Evolutionary conservation across 1,284 basidiomycete species (phyloP).

Genomic region (Kalmanozyma brasiliensis): DNA sequence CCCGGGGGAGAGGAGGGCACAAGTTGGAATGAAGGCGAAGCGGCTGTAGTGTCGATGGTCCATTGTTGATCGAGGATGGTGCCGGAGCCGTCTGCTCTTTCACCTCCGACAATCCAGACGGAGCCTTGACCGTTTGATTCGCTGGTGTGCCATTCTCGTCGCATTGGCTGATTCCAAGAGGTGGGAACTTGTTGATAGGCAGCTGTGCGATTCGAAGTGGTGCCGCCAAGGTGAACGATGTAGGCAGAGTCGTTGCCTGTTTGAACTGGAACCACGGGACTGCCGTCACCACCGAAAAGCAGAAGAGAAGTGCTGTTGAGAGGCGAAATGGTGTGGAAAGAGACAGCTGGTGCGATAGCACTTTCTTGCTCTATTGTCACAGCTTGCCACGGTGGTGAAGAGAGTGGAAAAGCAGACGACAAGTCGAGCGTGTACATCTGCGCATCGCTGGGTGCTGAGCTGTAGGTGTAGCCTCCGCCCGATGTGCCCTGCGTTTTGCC

Average conservation of each 20-base stretch:
- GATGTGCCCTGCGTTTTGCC: slow-evolving; percentile 58
- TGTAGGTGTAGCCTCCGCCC: slow-evolving; percentile 57
- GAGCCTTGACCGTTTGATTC: slow-evolving; percentile 41
- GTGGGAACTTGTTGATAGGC: slow-evolving; percentile 19
- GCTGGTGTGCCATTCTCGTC: slow-evolving; percentile 53
- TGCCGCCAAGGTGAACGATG: slow-evolving; percentile 36
- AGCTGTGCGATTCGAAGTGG: slow-evolving; percentile 18
- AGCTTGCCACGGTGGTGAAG: slow-evolving; percentile 50
- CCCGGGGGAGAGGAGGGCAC: slow-evolving; percentile 24
- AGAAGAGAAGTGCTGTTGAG: slow-evolving; percentile 42
- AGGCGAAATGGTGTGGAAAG: slow-evolving; percentile 60
- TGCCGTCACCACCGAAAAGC: slow-evolving; percentile 59
- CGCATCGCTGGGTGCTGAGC: slow-evolving; percentile 48
- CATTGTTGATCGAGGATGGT: slow-evolving; percentile 48
- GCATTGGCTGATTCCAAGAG: slow-evolving; percentile 57
- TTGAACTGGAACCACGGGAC: slow-evolving; percentile 33
- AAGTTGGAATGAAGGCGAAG: slow-evolving; percentile 27
- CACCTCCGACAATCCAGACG: slow-evolving; percentile 57
- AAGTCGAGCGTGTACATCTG: slow-evolving; percentile 56
- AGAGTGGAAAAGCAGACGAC: slow-evolving; percentile 29
- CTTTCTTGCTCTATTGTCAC: slow-evolving; percentile 7
- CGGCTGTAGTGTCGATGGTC: slow-evolving; percentile 20
- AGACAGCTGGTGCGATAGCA: slow-evolving; percentile 31
- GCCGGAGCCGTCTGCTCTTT: slow-evolving; percentile 58
- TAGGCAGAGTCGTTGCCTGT: slow-evolving; percentile 60